Conservation (phyloP, 805 yeast species). For the Wickerhamomyces pijperi region DNA sequence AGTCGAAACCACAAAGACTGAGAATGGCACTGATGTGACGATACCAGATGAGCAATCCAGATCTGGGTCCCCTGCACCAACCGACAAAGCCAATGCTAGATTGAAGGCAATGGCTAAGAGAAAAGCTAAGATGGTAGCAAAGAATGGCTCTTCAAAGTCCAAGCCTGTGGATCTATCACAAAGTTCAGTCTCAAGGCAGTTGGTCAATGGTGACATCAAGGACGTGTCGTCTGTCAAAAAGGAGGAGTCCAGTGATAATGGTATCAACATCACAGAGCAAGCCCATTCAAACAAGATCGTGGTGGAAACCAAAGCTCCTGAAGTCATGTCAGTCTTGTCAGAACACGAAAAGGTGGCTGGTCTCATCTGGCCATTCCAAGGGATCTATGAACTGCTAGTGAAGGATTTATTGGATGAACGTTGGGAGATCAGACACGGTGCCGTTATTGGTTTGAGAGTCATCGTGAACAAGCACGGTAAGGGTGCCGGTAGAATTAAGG, state of each 20-base stretch:
- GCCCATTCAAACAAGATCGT: conserved; percentile 74
- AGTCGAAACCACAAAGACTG: neutral
- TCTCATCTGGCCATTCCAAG: conserved; percentile 88
- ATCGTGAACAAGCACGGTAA: conserved; percentile 70
- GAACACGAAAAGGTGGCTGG: conserved; percentile 65
- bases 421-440: conserved; percentile 97
- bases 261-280: conserved; percentile 62
- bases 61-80: conserved; percentile 4
- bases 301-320: conserved; percentile 63
- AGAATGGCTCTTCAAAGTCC: conserved; percentile 31
- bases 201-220: conserved; percentile 25
- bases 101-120: conserved; percentile 92
- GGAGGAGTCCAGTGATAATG: conserved; percentile 12
- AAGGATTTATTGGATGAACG: conserved; percentile 71
- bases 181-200: conserved; percentile 50
- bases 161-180: conserved; percentile 59
- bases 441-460: conserved; percentile 86
- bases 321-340: conserved; percentile 54
- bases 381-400: conserved; percentile 72
- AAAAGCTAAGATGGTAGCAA: conserved; percentile 66
- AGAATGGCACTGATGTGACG: neutral
- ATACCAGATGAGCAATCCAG: conserved; percentile 4
- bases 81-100: conserved; percentile 49
- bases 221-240: conserved; percentile 3
- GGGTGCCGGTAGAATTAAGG: conserved; percentile 75